Conservation (phyloP, 2,329 filamentous ascomycete genomes). For the Zasmidium citrigriseum region DNA sequence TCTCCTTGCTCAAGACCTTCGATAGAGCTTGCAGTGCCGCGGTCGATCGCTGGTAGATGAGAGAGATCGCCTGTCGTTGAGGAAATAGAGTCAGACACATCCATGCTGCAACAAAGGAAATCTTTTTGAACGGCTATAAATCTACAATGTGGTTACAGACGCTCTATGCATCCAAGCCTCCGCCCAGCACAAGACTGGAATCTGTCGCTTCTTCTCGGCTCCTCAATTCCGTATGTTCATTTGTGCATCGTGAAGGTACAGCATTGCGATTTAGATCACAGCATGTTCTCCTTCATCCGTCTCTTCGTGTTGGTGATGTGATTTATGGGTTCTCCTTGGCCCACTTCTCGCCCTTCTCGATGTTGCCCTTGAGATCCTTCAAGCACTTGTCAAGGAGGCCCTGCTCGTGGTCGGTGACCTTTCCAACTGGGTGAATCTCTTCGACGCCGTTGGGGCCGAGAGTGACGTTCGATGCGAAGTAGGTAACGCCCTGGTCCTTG, state of each 20-base stretch:
- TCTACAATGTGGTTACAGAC: slow-evolving; percentile 24
- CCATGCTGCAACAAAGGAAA: background rate
- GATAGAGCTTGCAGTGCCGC: background rate
- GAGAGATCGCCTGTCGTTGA: background rate
- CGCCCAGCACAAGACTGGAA: slow-evolving; percentile 4
- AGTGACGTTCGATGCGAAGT: slow-evolving; percentile 95
- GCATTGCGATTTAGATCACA: background rate
- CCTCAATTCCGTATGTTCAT: slow-evolving; percentile 1
- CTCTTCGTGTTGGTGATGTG: background rate
- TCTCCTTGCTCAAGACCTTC: background rate
- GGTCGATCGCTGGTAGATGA: background rate
- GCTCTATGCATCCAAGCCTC: slow-evolving; percentile 23
- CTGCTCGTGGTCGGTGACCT: slow-evolving; percentile 83
- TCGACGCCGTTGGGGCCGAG: slow-evolving; percentile 94
- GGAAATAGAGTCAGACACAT: background rate
- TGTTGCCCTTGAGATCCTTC: slow-evolving; percentile 86
- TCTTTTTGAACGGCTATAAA: slow-evolving; percentile 11
- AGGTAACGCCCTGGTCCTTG: slow-evolving; percentile 97
- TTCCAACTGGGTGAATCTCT: slow-evolving; percentile 86
- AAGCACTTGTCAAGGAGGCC: slow-evolving; percentile 84
- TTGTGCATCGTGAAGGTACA: background rate
- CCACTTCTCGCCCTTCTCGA: slow-evolving; percentile 80
- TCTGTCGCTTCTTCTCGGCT: slow-evolving; percentile 1
- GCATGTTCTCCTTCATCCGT: no score
- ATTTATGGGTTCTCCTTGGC: slow-evolving; percentile 59